Base-by-base conservation (phyloP, 2,329 filamentous ascomycete species). In the Curvularia spicifera region DNA sequence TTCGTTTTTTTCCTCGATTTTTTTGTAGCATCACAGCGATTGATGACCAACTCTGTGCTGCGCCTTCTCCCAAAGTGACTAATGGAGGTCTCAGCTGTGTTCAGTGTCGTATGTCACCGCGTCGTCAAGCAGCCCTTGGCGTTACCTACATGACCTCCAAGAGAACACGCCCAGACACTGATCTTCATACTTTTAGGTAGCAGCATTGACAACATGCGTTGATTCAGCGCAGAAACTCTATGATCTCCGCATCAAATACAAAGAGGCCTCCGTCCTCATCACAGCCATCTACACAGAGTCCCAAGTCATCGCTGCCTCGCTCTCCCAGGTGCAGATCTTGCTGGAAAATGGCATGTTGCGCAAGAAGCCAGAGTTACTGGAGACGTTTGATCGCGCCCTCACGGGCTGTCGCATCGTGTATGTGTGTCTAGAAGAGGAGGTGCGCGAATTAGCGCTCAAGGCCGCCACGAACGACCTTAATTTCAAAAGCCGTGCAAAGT, bases 381-480 rank as follows among this genome's bases (percentile, higher is more conserved):
- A 71, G 13, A 71, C 73, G 0, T 72, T 76, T 43, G 73, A 76
- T 45, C 63, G 60, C 13, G 71, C 73, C 1, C 57, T 76, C 37
- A 74, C 70, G 15, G 72, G 71, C 40, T 75, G 71, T 59, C 65
- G 63, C n/a, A 63, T 75, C 2, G 67, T 76, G 1, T 76, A 74
- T 39, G 66, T 64, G 9, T 74, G 72, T 49, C 54, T 76, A 5
- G 66, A 76, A 33, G 71, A 73, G 28, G 73, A 73, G 51, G 69
- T 76, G 6, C 63, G 64, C 2, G 63, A 70, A 26, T 53, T 76
- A 24, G 57, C 53, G 4, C 42, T 54, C 3, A 69, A 70, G 29
- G 61, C 67, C 10, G 56, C 68, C 15, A 57, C 57, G 2, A 64
- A 71, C 20, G 65, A 68, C 12, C 53, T 71, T 26, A 65, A 52